A percentile compares a stretch with the other conserved stretches of the same genome.
Evolutionary conservation across 176 grass and related monocot species (phyloP).

Genomic region (Rhynchospora breviuscula): DNA sequence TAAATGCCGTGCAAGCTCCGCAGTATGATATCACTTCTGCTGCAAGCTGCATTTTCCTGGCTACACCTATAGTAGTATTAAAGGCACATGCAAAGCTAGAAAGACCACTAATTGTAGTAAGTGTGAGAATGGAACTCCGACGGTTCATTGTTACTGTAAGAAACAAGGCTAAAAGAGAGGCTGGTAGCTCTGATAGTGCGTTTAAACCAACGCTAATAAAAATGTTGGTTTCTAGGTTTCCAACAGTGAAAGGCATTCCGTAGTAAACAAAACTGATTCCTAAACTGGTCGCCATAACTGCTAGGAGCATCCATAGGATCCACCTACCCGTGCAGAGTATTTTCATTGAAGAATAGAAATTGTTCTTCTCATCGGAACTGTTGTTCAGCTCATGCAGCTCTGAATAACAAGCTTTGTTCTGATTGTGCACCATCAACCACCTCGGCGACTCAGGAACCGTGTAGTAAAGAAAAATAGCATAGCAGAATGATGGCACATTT

Average conservation of each 20-base stretch:
- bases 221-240: conserved; percentile 54
- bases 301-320: conserved; percentile 43
- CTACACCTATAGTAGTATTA: background rate
- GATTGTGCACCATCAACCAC: conserved; percentile 66
- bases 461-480: conserved; percentile 37
- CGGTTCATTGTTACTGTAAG: conserved; percentile 42
- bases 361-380: background rate
- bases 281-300: conserved; percentile 48
- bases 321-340: conserved; percentile 36
- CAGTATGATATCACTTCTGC: conserved; percentile 62
- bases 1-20: conserved; percentile 60
- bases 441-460: conserved; percentile 64
- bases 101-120: conserved; percentile 16
- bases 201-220: conserved; percentile 71
- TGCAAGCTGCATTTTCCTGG: conserved; percentile 9
- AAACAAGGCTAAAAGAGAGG: conserved; percentile 35
- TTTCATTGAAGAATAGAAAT: conserved; percentile 37
- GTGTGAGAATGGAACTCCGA: conserved; percentile 32
- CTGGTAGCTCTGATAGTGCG: conserved; percentile 59
- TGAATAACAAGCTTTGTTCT: background rate
- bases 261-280: conserved; percentile 71
- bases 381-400: background rate
- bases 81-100: conserved; percentile 29
- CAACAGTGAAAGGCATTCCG: conserved; percentile 78
- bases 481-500: conserved; percentile 50